Percentiles rank a stretch among this genome's conserved stretches.
Conservation (phyloP, 148 eudicot genomes). For the Chenopodium formosanum region DNA sequence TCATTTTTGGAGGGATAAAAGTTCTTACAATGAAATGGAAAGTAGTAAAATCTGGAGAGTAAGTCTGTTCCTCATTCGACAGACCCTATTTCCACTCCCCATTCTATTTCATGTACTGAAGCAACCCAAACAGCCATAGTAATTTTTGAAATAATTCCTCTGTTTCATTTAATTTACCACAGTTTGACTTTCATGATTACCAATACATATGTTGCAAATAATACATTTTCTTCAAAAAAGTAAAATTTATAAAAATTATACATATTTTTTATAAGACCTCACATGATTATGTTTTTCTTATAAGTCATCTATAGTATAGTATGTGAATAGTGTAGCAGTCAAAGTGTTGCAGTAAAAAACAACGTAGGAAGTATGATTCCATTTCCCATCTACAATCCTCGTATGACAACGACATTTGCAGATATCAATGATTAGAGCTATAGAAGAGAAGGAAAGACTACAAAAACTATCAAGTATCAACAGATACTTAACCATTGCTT, state of each 20-base stretch:
- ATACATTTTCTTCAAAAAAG: too few relatives aligned
- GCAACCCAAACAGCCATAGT: background rate
- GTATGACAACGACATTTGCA: background rate
- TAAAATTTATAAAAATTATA: too few relatives aligned
- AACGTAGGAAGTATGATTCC: too few relatives aligned
- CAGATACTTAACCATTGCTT: constrained; percentile 67
- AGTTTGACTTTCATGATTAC: too few relatives aligned
- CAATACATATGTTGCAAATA: too few relatives aligned
- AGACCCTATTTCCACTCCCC: background rate
- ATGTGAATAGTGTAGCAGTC: too few relatives aligned
- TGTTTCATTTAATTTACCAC: too few relatives aligned
- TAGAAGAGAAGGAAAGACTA: background rate
- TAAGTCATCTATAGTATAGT: too few relatives aligned
- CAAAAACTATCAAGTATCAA: background rate
- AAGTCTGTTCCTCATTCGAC: background rate
- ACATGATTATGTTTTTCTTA: too few relatives aligned
- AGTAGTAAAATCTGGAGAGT: background rate
- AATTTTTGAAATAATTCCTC: background rate
- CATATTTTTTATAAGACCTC: too few relatives aligned
- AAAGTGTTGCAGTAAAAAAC: too few relatives aligned
- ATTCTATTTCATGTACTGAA: background rate
- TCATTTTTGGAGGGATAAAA: background rate
- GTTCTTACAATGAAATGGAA: background rate
- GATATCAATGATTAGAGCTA: background rate
- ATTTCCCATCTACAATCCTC: background rate